These are phyloP conservation scores for Rachicladosporium sp. DNA, from an alignment of 2,329 filamentous ascomycete genomes.

Conservation along the genomic window DNA sequence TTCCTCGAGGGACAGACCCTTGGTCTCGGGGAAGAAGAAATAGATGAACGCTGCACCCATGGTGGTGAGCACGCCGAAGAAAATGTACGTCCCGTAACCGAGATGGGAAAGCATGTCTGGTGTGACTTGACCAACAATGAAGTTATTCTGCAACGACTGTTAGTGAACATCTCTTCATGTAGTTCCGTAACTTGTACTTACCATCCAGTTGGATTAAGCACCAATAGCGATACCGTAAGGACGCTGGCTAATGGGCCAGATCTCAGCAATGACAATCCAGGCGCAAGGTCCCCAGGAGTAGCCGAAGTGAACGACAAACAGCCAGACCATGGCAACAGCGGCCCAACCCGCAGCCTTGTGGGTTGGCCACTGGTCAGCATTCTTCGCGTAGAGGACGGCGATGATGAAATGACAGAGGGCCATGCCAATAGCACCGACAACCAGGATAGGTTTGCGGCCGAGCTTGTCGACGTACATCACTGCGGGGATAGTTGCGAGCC, in stretches of 20 bases:
- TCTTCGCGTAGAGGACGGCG: conserved; percentile 49
- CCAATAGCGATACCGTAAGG: conserved; percentile 60
- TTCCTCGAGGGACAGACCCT: conserved; percentile 36
- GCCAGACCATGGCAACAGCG: conserved; percentile 57
- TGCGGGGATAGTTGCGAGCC: conserved; percentile 53
- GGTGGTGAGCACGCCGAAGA: conserved; percentile 55
- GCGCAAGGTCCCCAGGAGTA: conserved; percentile 64
- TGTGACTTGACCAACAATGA: conserved; percentile 56
- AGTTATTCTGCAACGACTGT: conserved; percentile 35
- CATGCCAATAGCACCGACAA: conserved; percentile 24
- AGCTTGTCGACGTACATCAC: conserved; percentile 53
- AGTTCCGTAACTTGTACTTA: conserved; percentile 1
- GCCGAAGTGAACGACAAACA: conserved; percentile 63
- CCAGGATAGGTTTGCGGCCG: conserved; percentile 30
- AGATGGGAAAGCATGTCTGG: conserved; percentile 48
- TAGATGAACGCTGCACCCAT: conserved; percentile 45
- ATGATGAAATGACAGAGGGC: conserved; percentile 44
- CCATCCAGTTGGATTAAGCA: conserved; percentile 39
- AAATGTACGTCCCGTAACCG: conserved; percentile 56
- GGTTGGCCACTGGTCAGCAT: conserved; percentile 44
- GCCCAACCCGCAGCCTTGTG: conserved; percentile 57
- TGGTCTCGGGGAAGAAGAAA: conserved; percentile 44
- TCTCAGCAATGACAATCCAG: conserved; percentile 58
- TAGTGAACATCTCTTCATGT: conserved; percentile 8
- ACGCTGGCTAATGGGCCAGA: conserved; percentile 59